phyloP scores from a whole-genome alignment of 2,329 filamentous ascomycete genomes.

The Curvularia sp. region DNA sequence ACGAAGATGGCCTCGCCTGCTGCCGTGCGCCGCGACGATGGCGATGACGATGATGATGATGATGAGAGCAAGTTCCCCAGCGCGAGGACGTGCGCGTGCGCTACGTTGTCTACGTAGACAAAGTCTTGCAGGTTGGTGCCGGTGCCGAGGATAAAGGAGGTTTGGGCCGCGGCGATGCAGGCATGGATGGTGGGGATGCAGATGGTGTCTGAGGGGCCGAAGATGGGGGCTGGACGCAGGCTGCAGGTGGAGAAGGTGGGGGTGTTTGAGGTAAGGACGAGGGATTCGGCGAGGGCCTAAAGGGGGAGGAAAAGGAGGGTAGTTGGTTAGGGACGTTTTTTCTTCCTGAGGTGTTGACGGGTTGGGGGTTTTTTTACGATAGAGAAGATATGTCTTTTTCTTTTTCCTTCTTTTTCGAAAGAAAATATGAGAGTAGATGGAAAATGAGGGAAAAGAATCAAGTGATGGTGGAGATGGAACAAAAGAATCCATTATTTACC shows the following conservation, averaged over 20 bases:
- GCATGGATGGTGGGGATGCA: slow-evolving; percentile 76
- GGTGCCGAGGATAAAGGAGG: slow-evolving; percentile 81
- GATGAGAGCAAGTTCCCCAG: slow-evolving; percentile 67
- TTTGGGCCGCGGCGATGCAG: slow-evolving; percentile 71
- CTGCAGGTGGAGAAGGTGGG: slow-evolving; percentile 75
- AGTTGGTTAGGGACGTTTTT: neutral
- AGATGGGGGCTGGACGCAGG: slow-evolving; percentile 86
- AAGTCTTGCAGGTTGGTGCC: slow-evolving; percentile 75
- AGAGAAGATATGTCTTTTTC: neutral
- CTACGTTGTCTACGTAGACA: slow-evolving; percentile 72
- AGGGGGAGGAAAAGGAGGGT: neutral
- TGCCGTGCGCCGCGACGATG: slow-evolving; percentile 66
- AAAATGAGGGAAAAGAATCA: neutral
- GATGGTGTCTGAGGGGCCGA: slow-evolving; percentile 87
- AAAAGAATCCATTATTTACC: slow-evolving; percentile 55
- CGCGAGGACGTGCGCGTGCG: slow-evolving; percentile 73
- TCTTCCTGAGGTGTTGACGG: neutral
- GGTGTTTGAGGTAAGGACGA: slow-evolving; percentile 78
- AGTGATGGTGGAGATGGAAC: neutral
- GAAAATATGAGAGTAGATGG: neutral
- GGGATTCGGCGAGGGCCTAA: slow-evolving; percentile 78
- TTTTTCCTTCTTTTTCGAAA: neutral
- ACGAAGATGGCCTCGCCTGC: slow-evolving; percentile 86
- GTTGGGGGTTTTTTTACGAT: neutral
- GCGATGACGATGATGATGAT: slow-evolving; percentile 56